phyloP scores from a whole-genome alignment of 257 asterid genomes.

The Rehmannia glutinosa region DNA sequence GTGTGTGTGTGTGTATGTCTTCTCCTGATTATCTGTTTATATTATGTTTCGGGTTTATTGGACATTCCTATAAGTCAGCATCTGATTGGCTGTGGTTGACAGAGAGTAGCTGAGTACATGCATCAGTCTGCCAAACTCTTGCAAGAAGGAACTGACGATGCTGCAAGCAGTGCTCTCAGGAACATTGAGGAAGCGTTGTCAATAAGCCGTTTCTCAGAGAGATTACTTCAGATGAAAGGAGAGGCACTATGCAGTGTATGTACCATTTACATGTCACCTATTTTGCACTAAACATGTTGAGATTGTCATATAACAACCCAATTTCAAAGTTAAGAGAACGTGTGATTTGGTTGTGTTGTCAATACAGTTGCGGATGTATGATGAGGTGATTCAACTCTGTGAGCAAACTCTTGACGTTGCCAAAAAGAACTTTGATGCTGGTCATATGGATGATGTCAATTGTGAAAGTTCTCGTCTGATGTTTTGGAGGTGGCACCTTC shows the following conservation, averaged over 20 bases:
- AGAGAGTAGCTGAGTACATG: conserved; percentile 65
- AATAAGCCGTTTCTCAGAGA: conserved; percentile 74
- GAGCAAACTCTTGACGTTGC: conserved; percentile 66
- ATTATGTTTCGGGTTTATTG: too few relatives aligned
- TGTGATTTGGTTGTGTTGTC: conserved; percentile 11
- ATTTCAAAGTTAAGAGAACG: not conserved
- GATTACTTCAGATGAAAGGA: conserved; percentile 80
- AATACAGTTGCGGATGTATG: conserved; percentile 57
- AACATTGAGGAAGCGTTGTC: conserved; percentile 58
- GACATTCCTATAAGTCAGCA: not conserved
- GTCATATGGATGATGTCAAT: too few relatives aligned
- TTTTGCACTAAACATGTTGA: conserved; percentile 3
- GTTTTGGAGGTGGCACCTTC: conserved; percentile 83
- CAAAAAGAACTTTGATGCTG: conserved; percentile 48
- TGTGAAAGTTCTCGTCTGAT: too few relatives aligned
- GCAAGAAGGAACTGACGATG: conserved; percentile 56
- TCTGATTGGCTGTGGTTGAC: conserved; percentile 23
- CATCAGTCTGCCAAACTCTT: conserved; percentile 47
- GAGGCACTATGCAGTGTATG: conserved; percentile 76
- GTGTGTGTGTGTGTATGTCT: too few relatives aligned
- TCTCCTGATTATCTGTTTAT: too few relatives aligned
- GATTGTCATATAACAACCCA: not conserved
- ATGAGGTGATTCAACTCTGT: conserved; percentile 72
- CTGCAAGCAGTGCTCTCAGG: conserved; percentile 51
- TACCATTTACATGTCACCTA: conserved; percentile 13